Evolutionary conservation across 768 basidiomycete species (phyloP).

Genomic region (Rossbeevera mucosa): DNA sequence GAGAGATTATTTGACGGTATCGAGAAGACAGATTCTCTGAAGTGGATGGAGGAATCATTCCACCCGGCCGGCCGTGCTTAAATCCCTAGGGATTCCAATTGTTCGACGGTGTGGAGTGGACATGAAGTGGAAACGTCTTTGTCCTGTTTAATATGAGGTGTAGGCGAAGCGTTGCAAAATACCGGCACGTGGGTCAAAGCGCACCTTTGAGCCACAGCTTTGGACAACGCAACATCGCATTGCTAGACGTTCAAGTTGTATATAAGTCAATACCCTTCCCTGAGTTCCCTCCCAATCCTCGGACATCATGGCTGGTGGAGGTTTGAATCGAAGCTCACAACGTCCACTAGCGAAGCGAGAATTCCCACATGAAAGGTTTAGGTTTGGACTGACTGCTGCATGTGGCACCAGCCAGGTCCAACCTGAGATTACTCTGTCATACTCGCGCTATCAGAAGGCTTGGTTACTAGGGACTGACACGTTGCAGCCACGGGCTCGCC

Average conservation of each 20-base stretch:
- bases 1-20: background rate
- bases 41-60: background rate
- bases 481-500: background rate
- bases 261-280: background rate
- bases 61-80: slow-evolving; percentile 1
- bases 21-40: slow-evolving; percentile 13
- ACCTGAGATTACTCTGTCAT: too few species aligned
- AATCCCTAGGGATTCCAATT: slow-evolving; percentile 7
- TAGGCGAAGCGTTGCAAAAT: slow-evolving; percentile 1
- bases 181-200: slow-evolving; percentile 2
- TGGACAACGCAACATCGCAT: background rate
- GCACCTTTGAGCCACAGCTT: background rate
- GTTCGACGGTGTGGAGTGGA: slow-evolving; percentile 6
- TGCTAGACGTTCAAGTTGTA: too few species aligned
- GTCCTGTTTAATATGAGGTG: background rate
- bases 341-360: too few species aligned
- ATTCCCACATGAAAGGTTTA: too few species aligned
- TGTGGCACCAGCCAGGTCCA: too few species aligned
- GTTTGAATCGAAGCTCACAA: too few species aligned
- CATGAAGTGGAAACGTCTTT: slow-evolving; percentile 2
- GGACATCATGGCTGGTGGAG: too few species aligned
- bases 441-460: too few species aligned
- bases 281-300: too few species aligned
- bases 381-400: too few species aligned
- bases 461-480: background rate